phyloP scores from a whole-genome alignment of 2,329 filamentous ascomycete genomes.

The Parastagonospora nodorum region DNA sequence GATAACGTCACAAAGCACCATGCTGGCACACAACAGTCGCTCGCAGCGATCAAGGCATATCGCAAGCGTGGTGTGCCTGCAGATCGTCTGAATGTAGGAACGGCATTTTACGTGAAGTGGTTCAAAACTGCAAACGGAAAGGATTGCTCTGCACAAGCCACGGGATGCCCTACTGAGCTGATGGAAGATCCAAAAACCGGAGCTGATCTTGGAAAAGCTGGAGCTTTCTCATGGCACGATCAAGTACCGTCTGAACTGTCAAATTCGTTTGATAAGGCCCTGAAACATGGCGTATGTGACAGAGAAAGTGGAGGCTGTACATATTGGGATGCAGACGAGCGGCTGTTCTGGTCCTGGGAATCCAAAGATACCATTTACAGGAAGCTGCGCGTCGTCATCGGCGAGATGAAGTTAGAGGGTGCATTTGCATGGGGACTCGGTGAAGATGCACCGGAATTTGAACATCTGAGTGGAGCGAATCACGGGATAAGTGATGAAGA shows the following conservation, averaged over 20 bases:
- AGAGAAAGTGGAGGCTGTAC: conserved; percentile 65
- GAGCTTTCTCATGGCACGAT: conserved; percentile 58
- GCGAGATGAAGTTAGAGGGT: conserved; percentile 63
- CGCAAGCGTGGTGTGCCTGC: conserved; percentile 59
- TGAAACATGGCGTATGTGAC: conserved; percentile 61
- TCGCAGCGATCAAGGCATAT: conserved; percentile 63
- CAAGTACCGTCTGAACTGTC: conserved; percentile 49
- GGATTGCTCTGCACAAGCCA: conserved; percentile 53
- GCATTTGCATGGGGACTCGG: conserved; percentile 77
- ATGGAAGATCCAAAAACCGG: conserved; percentile 66
- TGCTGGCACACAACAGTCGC: conserved; percentile 62
- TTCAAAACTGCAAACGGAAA: conserved; percentile 58
- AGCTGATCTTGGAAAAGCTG: conserved; percentile 62
- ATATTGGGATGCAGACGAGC: conserved; percentile 65
- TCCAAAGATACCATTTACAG: conserved; percentile 62
- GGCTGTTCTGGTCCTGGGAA: conserved; percentile 76
- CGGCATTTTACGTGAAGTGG: conserved; percentile 72
- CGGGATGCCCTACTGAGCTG: conserved; percentile 65
- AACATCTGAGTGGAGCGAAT: conserved; percentile 47
- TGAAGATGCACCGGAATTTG: conserved; percentile 58
- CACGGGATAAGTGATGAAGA: conserved; percentile 2
- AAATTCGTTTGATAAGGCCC: conserved; percentile 62
- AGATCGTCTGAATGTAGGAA: conserved; percentile 64
- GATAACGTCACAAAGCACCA: conserved; percentile 69
- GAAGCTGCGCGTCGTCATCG: conserved; percentile 66